Percentiles rank a stretch among this genome's conserved stretches.
These are phyloP conservation scores for Aspergillus coremiiformis DNA, from an alignment of 495 filamentous ascomycete genomes.

Conservation along the genomic window DNA sequence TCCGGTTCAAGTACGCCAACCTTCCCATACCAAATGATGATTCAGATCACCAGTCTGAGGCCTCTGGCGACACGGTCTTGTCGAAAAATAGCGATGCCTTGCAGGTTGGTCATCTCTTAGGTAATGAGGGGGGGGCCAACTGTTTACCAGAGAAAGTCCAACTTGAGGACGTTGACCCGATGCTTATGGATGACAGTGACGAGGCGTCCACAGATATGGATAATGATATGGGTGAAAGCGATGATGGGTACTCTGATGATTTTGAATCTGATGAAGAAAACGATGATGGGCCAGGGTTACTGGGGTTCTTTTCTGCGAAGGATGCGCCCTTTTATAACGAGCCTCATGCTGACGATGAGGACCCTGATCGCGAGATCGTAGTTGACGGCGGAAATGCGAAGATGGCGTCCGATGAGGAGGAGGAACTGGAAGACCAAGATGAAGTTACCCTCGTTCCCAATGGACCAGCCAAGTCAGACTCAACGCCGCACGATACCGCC, in stretches of 20 bases:
- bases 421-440: conserved; percentile 32
- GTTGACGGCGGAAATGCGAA: conserved; percentile 17
- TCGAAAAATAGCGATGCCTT: conserved; percentile 12
- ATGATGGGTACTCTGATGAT: conserved; percentile 40
- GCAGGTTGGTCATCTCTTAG: conserved; percentile 15
- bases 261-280: conserved; percentile 43
- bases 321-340: conserved; percentile 23
- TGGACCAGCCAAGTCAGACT: conserved; percentile 17
- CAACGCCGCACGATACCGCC: not conserved
- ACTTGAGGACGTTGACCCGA: conserved; percentile 60
- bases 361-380: conserved; percentile 18
- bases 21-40: conserved; percentile 36
- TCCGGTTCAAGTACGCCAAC: conserved; percentile 70
- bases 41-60: conserved; percentile 23
- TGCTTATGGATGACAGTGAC: conserved; percentile 66
- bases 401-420: conserved; percentile 15
- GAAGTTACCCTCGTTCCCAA: conserved; percentile 44
- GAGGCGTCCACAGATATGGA: conserved; percentile 80
- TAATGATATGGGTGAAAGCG: conserved; percentile 65
- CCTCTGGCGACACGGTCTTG: conserved; percentile 15
- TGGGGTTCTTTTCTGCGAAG: conserved; percentile 58
- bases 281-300: conserved; percentile 51
- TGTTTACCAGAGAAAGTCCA: conserved; percentile 28
- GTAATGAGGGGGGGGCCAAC: conserved; percentile 23
- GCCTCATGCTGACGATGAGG: conserved; percentile 29